Evolutionary conservation across 176 grass and related monocot genomes (phyloP).

Genomic region (Saccharum spontaneum): DNA sequence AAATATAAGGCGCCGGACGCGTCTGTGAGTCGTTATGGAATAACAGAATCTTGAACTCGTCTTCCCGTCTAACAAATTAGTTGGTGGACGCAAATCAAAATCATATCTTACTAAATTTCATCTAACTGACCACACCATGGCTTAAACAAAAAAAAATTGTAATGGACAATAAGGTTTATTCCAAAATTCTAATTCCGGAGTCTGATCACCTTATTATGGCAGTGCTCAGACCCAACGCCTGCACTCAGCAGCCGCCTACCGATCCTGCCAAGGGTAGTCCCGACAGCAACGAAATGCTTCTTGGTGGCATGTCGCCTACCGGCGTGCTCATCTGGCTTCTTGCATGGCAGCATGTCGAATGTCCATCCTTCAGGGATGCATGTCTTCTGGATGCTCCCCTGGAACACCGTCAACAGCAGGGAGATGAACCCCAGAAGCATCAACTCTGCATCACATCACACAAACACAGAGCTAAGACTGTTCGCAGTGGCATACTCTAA

Average conservation of each 20-base stretch:
- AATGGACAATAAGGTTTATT: background rate
- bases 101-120: background rate
- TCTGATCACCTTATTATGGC: constrained; percentile 51
- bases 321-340: background rate
- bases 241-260: constrained; percentile 61
- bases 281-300: constrained; percentile 30
- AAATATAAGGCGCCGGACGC: no score
- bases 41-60: no score
- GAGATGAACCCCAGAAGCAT: constrained; percentile 98
- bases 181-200: background rate
- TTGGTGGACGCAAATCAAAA: background rate
- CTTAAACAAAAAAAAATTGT: background rate
- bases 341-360: constrained; percentile 77
- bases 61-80: background rate
- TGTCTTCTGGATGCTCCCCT: constrained; percentile 70
- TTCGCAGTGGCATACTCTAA: no score
- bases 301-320: background rate
- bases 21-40: no score
- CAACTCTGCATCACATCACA: constrained; percentile 55
- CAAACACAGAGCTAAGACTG: background rate
- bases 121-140: background rate
- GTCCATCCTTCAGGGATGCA: constrained; percentile 71
- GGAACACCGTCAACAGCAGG: constrained; percentile 83
- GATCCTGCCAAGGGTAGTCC: constrained; percentile 27
- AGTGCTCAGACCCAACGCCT: constrained; percentile 29